phyloP scores from a whole-genome alignment of 345 rosid genomes.

The Heritiera fomes region DNA sequence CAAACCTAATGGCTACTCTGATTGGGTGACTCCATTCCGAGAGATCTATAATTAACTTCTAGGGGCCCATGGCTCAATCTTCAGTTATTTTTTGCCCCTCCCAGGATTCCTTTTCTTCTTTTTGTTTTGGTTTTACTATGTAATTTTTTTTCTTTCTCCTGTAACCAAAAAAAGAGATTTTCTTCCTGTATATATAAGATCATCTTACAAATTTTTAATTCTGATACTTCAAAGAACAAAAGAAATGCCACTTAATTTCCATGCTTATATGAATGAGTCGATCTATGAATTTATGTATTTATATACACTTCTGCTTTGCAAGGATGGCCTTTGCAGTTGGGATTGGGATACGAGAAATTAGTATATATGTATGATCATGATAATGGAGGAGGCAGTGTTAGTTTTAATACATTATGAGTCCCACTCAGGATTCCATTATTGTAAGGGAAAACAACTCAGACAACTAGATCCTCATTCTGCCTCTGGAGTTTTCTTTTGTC shows the following conservation, averaged over 20 bases:
- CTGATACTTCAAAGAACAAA: not conserved
- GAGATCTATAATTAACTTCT: not conserved
- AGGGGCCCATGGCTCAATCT: constrained; percentile 24
- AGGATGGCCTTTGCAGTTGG: not conserved
- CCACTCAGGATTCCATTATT: not conserved
- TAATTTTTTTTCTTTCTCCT: too few relatives aligned
- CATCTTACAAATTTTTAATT: not conserved
- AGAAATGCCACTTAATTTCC: too few relatives aligned
- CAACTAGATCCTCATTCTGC: too few relatives aligned
- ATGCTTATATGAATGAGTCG: too few relatives aligned
- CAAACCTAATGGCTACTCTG: constrained; percentile 16
- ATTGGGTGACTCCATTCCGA: constrained; percentile 21
- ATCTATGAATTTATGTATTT: not conserved
- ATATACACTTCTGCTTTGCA: not conserved
- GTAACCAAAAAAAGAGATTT: too few relatives aligned
- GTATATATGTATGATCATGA: not conserved
- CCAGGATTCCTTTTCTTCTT: not conserved
- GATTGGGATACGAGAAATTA: not conserved
- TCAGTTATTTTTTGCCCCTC: not conserved
- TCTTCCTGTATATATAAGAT: not conserved
- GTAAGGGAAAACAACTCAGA: not conserved
- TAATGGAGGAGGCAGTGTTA: not conserved
- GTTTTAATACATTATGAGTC: not conserved
- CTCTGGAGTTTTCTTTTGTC: too few relatives aligned
- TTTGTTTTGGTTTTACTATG: too few relatives aligned